A percentile compares a stretch with the other conserved stretches of the same genome.
phyloP scores from a whole-genome alignment of 2,329 filamentous ascomycete genomes.

The Hypoxylon sp. region DNA sequence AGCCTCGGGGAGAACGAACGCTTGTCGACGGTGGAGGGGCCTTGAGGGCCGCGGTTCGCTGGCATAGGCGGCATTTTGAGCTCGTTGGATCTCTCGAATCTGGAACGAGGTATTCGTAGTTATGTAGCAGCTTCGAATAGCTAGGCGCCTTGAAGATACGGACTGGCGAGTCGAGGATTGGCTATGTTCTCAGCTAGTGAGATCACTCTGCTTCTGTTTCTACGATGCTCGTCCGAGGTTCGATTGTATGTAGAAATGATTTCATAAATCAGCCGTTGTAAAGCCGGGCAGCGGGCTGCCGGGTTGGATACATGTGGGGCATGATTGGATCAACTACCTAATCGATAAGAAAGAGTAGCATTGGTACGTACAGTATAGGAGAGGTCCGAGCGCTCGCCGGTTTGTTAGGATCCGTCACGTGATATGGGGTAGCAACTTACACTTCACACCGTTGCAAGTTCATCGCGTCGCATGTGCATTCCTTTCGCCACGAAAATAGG shows the following conservation, averaged over 20 bases:
- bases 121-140: conserved; percentile 2
- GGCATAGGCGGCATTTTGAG: conserved; percentile 69
- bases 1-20: conserved; percentile 60
- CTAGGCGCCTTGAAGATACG: neutral
- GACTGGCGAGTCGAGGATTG: conserved; percentile 3
- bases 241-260: conserved; percentile 18
- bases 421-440: conserved; percentile 22
- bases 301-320: neutral
- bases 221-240: conserved; percentile 22
- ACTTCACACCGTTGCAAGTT: neutral
- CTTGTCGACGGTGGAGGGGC: conserved; percentile 80
- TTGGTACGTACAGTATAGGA: neutral
- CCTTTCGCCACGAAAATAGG: conserved; percentile 2
- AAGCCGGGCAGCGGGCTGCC: conserved; percentile 14
- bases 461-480: conserved; percentile 27
- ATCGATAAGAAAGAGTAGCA: conserved; percentile 22
- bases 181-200: conserved; percentile 12
- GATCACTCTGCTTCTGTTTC: conserved; percentile 13
- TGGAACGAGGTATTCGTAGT: neutral
- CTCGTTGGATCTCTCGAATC: conserved; percentile 3
- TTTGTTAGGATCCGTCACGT: conserved; percentile 24
- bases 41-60: conserved; percentile 65
- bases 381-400: conserved; percentile 18
- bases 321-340: neutral
- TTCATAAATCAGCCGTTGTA: conserved; percentile 37